Evolutionary conservation across 257 asterid genomes (phyloP), one percentile per base, ranked within the genome.

Genomic region (Linderniella brevidens): DNA sequence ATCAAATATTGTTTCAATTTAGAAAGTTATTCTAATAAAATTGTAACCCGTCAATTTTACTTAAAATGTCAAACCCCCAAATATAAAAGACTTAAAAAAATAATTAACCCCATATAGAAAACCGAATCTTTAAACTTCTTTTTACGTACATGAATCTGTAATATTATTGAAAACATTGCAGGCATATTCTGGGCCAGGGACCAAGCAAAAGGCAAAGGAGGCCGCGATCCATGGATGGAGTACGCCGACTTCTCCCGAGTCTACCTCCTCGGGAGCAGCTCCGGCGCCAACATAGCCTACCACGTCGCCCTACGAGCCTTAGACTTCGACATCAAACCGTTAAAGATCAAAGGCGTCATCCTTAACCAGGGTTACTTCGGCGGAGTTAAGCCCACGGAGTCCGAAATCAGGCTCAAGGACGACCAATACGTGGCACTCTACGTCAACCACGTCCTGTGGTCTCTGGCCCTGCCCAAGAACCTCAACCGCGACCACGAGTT

Each of bases 361-460:
- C 17, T 63, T 11, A 53, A 57, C 19, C 64, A 63, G 41, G 56
- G 52, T 9, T 63, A 51, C 40, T 57, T 63, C 17, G 69, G 69
- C 0, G 69, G 64, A 0, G 11, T 46, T n/a, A 36, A 32, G n/a
- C 55, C 46, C 3, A 64, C 64, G 32, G 3, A 43, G 3, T 64
- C 64, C 0, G 64, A 64, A 19, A 41, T 40, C 15, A 16, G 54
- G 13, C 41, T 52, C n/a, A 4, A 35, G 0, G 57, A 64, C 3
- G 60, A 60, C 17, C 18, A 46, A 0, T 52, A 46, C 25, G 49
- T 54, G 1, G 44, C 67, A 8, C 13, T 57, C 14, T 57, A 52
- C 5, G 36, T 63, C 19, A 56, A 52, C 0, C 55, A 63, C 13
- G 53, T 59, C 0, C 41, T 43, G 9, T 62, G 68, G 68, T 5